Evolutionary conservation across 2,329 filamentous ascomycete species (phyloP).

Genomic region (Mycocentrospora acerina): DNA sequence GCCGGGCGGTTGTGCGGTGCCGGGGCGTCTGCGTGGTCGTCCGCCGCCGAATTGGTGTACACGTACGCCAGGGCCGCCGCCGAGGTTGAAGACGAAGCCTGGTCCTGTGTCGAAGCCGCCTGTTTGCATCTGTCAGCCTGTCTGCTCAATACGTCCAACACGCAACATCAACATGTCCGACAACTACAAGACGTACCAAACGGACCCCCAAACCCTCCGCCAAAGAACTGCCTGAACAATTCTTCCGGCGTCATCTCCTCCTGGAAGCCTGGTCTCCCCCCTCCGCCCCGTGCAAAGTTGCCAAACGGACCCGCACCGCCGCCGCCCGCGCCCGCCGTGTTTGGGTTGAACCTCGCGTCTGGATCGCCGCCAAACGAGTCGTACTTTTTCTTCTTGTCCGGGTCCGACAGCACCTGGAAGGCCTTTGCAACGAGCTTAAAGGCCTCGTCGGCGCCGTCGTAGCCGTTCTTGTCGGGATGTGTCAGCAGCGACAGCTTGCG

Average conservation of each 20-base stretch:
- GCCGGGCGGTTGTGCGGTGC: conserved; percentile 56
- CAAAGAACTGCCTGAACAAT: conserved; percentile 96
- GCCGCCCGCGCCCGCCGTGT: conserved; percentile 46
- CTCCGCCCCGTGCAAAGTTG: conserved; percentile 57
- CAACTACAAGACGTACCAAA: conserved; percentile 57
- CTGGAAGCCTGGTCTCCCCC: conserved; percentile 56
- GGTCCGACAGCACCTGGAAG: conserved; percentile 88
- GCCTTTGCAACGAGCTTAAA: conserved; percentile 98
- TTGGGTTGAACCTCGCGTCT: conserved; percentile 76
- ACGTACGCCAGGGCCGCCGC: conserved; percentile 84
- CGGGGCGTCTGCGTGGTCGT: conserved; percentile 72
- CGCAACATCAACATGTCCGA: not conserved
- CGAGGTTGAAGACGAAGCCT: conserved; percentile 93
- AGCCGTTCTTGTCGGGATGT: conserved; percentile 98
- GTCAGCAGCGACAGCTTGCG: conserved; percentile 90
- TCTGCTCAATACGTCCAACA: conserved; percentile 4
- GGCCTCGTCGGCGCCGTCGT: conserved; percentile 91
- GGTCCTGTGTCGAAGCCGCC: conserved; percentile 73
- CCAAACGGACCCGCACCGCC: conserved; percentile 63
- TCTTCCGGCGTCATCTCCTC: conserved; percentile 96
- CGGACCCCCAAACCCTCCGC: conserved; percentile 67
- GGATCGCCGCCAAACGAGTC: conserved; percentile 91
- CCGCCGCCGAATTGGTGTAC: conserved; percentile 93
- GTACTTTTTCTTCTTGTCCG: conserved; percentile 87
- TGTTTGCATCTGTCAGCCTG: conserved; percentile 45